Evolutionary conservation across 768 basidiomycete genomes (phyloP).

Genomic region (Termitomyces heimii): DNA sequence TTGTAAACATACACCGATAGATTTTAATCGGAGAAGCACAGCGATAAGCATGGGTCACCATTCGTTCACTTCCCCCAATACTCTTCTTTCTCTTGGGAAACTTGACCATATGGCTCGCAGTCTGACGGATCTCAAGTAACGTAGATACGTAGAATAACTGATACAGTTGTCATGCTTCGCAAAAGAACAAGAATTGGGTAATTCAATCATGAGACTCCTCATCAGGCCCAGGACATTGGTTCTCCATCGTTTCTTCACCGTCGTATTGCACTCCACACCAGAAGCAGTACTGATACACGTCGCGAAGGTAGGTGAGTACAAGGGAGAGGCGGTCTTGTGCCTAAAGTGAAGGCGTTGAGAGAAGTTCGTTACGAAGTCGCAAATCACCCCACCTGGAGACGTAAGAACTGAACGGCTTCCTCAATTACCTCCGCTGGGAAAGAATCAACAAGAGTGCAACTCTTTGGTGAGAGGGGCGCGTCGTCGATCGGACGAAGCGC

Average conservation of each 20-base stretch:
- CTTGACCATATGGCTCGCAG: not conserved
- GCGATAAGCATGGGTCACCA: not conserved
- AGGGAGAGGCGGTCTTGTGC: conserved; percentile 63
- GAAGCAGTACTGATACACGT: conserved; percentile 73
- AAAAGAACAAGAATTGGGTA: not conserved
- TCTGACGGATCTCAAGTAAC: no score
- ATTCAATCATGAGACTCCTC: conserved; percentile 75
- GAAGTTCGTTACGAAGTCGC: conserved; percentile 5
- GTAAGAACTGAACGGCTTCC: conserved; percentile 63
- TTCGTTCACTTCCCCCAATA: not conserved
- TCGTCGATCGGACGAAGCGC: conserved; percentile 51
- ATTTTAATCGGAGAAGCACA: no score
- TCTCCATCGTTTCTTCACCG: conserved; percentile 49
- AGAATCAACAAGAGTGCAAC: conserved; percentile 20
- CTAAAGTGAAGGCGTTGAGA: conserved; percentile 30
- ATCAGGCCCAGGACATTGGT: conserved; percentile 65
- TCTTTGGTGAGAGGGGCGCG: conserved; percentile 25
- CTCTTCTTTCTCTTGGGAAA: not conserved
- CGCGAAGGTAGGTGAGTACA: conserved; percentile 69
- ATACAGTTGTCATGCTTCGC: not conserved
- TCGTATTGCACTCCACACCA: conserved; percentile 84
- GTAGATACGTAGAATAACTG: not conserved
- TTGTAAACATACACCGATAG: no score
- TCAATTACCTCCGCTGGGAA: conserved; percentile 54
- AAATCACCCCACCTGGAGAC: conserved; percentile 46